Evolutionary conservation across 768 basidiomycete species (phyloP), one percentile per base, ranked within the genome.

Genomic region (Serendipita sp.): DNA sequence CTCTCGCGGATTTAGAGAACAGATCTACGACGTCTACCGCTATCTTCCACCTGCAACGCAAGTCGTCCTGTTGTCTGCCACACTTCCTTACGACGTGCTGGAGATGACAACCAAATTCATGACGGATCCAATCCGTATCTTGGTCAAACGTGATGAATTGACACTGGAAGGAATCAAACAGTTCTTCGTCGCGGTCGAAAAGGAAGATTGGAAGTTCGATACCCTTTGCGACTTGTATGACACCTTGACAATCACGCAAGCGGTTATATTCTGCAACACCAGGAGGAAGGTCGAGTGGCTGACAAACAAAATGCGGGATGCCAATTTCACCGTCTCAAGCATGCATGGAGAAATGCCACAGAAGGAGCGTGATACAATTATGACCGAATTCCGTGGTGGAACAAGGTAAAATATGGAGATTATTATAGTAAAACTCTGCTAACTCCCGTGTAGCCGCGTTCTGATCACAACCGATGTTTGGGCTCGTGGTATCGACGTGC

Each of bases 61-160:
- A 75, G 95, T 98, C 52, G 93, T 99, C 50, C 81, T 98, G 53
- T 82, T 99, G 67, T 95, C 93, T 71, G 93, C 95, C 48, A 97
- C 94, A 31, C 80, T 98, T 66, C 95, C 95, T 8, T 88, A 92
- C 73, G 95, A 99, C 71, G 94, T 99, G 45, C 75, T 98, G 73
- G 95, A 98, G 77, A 96, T 97, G 89, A 97, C 95, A 18, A 96
- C 91, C 43, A 97, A 98, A 77, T 97, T 98, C 79, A 97, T 98
- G 94, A 91, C 90, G 63, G 93, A 97, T 74, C 95, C 95, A 37
- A 92, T 98, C 72, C 88, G 92, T 52, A 96, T 99, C 70, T 86
- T 97, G 69, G 94, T 98, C 75, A 96, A 97, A 80, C 91, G 93
- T 87, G 94, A 97, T 72, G 95, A 99, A 76, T 81, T 97, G 80